Evolutionary conservation across 495 filamentous ascomycete genomes (phyloP), one percentile per base, ranked within the genome.

Genomic region (Platismatia glauca): DNA sequence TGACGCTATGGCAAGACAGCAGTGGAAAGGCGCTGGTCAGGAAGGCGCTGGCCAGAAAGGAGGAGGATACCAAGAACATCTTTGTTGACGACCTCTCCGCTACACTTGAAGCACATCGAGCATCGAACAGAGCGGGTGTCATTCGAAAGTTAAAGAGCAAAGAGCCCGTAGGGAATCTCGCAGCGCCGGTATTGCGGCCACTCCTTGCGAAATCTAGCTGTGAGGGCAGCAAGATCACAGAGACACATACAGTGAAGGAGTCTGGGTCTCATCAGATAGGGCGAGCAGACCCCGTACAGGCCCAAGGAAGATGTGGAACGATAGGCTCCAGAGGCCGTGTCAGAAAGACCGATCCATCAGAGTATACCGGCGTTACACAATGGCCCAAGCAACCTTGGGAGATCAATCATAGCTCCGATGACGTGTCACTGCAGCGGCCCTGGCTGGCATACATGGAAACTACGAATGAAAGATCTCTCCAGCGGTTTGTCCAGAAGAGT

Each of bases 31-130:
- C 31, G n/a, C 48, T 41, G 35, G 13, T 7, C 15, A 15, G 7
- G 24, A 33, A 61, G 39, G n/a, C 31, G n/a, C 48, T 41, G 35
- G 13, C 13, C 15, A 15, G 7, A 44, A 27, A 35, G 16, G 24
- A 52, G 7, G 16, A 44, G 12, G 33, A 53, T 7, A 12, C 22
- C 12, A 38, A 56, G 20, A 69, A 65, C 24, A 67, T 72, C 31
- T n/a, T 59, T 53, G 48, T 65, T 16, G 67, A 72, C 50, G 69
- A 72, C 59, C 65, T 73, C 7, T 33, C 66, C 38, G 75, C 75
- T 58, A 84, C 82, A 4, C 73, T 84, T 50, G 76, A 80, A 60
- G 79, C 79, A 27, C 81, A 84, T 66, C 79, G 80, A 43, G 67
- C 66, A 11, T 67, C 71, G 16, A 84, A 84, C 66, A 74, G 77